Conservation (phyloP, 2,329 filamentous ascomycete genomes). For the Lachnellula occidentalis region DNA sequence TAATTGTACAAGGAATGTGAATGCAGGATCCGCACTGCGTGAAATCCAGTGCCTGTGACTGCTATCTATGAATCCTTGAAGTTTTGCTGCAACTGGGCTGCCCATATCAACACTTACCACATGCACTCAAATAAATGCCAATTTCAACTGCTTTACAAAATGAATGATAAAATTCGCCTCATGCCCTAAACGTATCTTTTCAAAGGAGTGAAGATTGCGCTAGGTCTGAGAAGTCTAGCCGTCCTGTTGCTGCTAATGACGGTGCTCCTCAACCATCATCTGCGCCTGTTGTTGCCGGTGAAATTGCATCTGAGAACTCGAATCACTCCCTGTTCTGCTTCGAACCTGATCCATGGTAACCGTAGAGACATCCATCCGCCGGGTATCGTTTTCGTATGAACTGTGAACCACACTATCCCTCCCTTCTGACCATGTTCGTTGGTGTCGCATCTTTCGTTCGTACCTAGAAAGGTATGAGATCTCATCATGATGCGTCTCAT, state of each 20-base stretch:
- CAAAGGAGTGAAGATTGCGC: neutral
- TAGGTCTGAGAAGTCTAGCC: neutral
- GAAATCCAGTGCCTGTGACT: neutral
- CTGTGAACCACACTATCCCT: constrained; percentile 2
- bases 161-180: neutral
- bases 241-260: neutral
- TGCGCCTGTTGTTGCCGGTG: constrained; percentile 17
- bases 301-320: constrained; percentile 8
- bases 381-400: neutral
- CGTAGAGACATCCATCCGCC: constrained; percentile 2
- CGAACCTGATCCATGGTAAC: constrained; percentile 16
- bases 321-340: constrained; percentile 15
- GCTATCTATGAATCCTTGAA: neutral
- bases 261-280: constrained; percentile 11
- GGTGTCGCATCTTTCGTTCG: constrained; percentile 2
- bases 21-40: neutral
- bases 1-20: neutral
- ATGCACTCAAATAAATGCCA: neutral
- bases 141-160: neutral
- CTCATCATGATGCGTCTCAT: constrained; percentile 23
- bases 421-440: constrained; percentile 10
- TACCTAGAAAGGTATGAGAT: constrained; percentile 1
- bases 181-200: neutral
- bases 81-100: neutral
- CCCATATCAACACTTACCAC: neutral